These are phyloP conservation scores for Xylogone sp. DNA, from an alignment of 2,329 filamentous ascomycete genomes.

Conservation along the genomic window DNA sequence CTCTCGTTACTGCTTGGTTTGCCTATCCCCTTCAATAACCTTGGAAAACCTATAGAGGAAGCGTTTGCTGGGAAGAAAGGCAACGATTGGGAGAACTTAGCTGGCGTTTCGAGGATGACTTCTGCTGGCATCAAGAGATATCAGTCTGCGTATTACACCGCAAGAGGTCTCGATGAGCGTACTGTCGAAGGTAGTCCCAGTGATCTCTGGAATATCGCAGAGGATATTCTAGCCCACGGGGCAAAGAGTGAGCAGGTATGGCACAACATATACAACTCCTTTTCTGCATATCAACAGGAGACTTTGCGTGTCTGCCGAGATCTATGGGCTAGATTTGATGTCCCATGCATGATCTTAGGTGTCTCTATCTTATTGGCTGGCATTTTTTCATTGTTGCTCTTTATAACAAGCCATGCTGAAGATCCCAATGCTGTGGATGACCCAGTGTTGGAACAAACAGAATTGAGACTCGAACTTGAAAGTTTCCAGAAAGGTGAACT, in stretches of 20 bases:
- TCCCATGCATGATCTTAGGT: constrained; percentile 79
- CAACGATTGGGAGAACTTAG: constrained; percentile 72
- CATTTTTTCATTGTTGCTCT: constrained; percentile 67
- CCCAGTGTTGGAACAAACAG: constrained; percentile 53
- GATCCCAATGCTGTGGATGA: constrained; percentile 52
- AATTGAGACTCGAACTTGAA: constrained; percentile 53
- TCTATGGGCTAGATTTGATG: constrained; percentile 90
- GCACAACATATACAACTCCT: constrained; percentile 51
- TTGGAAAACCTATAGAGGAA: constrained; percentile 90
- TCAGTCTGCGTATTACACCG: constrained; percentile 75
- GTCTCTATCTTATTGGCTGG: constrained; percentile 66
- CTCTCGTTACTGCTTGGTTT: constrained; percentile 82
- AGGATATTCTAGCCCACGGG: constrained; percentile 19
- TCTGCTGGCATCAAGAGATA: constrained; percentile 88
- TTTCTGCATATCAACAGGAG: constrained; percentile 70
- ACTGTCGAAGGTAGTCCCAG: constrained; percentile 50
- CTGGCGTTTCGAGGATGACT: constrained; percentile 70
- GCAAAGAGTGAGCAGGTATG: constrained; percentile 36
- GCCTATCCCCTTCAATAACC: constrained; percentile 93
- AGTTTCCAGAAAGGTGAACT: constrained; percentile 18
- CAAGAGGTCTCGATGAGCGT: constrained; percentile 63
- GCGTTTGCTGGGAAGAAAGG: constrained; percentile 74
- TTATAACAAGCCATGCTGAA: constrained; percentile 58
- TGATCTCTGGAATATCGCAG: constrained; percentile 55
- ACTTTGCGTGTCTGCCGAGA: constrained; percentile 76